Evolutionary conservation across 1,284 basidiomycete species (phyloP).

Genomic region (Porodaedalea pini): DNA sequence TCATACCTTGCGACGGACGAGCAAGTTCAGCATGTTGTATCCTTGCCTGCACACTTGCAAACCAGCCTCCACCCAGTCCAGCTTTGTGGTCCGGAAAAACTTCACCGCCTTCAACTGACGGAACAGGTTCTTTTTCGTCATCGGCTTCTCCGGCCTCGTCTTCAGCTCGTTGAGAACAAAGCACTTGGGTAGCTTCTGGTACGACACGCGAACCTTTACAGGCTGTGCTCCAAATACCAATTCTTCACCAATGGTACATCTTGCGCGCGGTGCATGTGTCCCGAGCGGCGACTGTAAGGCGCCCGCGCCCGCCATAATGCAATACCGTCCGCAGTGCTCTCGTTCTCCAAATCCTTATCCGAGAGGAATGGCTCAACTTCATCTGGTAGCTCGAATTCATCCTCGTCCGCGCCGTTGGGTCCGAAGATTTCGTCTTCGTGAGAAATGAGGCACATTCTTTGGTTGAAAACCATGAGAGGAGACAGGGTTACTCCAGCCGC

Average conservation of each 20-base stretch:
- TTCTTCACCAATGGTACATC: constrained; percentile 96
- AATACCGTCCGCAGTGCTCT: constrained; percentile 94
- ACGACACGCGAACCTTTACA: constrained; percentile 98
- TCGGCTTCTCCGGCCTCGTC: constrained; percentile 87
- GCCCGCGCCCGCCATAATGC: constrained; percentile 99
- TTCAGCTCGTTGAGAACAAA: constrained; percentile 95
- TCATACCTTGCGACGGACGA: constrained; percentile 94
- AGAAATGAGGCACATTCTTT: constrained; percentile 76
- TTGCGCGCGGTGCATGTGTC: constrained; percentile 89
- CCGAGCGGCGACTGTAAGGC: constrained; percentile 91
- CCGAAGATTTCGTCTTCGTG: constrained; percentile 95
- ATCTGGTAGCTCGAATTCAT: constrained; percentile 87
- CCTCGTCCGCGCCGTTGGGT: constrained; percentile 77
- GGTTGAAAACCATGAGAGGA: constrained; percentile 82
- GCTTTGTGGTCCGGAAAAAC: constrained; percentile 97
- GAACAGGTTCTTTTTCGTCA: constrained; percentile 97
- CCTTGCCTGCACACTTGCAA: constrained; percentile 98
- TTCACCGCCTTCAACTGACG: constrained; percentile 96
- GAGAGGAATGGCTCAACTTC: constrained; percentile 81
- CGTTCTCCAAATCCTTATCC: constrained; percentile 81
- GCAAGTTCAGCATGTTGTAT: constrained; percentile 98
- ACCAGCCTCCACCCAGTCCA: constrained; percentile 99
- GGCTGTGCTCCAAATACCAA: constrained; percentile 97
- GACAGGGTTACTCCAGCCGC: constrained; percentile 93
- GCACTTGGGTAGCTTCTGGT: constrained; percentile 97